A percentile compares a stretch with the other conserved stretches of the same genome.
Evolutionary conservation across 1,284 basidiomycete genomes (phyloP).

Genomic region (Ganoderma sp.): DNA sequence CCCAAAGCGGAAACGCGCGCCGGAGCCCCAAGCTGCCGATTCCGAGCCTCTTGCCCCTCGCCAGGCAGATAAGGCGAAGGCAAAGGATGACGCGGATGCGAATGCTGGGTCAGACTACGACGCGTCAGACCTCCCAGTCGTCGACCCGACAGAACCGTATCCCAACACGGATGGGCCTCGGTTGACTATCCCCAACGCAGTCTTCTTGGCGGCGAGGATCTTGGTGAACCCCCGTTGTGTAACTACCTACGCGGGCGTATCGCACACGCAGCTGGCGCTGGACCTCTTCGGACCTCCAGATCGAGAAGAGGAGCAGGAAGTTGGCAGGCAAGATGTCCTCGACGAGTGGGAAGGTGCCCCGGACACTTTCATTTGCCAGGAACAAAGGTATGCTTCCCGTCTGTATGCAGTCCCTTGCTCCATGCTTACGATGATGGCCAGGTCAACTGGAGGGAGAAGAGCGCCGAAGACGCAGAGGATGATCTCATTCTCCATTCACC

Average conservation of each 20-base stretch:
- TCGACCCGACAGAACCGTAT: slow-evolving; percentile 45
- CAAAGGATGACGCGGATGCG: slow-evolving; percentile 65
- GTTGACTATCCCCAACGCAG: slow-evolving; percentile 84
- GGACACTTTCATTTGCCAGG: slow-evolving; percentile 95
- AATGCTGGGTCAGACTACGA: slow-evolving; percentile 90
- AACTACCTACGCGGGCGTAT: slow-evolving; percentile 95
- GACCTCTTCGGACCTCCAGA: slow-evolving; percentile 84
- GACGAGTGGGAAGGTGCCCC: slow-evolving; percentile 95
- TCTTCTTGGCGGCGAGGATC: slow-evolving; percentile 86
- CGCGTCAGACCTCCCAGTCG: slow-evolving; percentile 61
- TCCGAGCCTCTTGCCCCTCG: slow-evolving; percentile 40
- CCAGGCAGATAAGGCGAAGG: slow-evolving; percentile 35
- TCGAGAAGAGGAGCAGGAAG: slow-evolving; percentile 58
- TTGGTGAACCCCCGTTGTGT: slow-evolving; percentile 94
- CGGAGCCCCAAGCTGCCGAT: slow-evolving; percentile 17
- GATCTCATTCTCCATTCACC: slow-evolving; percentile 85
- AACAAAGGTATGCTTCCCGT: slow-evolving; percentile 67
- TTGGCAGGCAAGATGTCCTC: slow-evolving; percentile 75
- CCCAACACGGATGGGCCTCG: slow-evolving; percentile 34
- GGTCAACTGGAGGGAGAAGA: slow-evolving; percentile 87
- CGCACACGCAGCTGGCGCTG: slow-evolving; percentile 88
- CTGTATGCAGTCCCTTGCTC: slow-evolving; percentile 17
- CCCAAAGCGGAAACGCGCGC: slow-evolving; percentile 34
- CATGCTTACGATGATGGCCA: slow-evolving; percentile 35
- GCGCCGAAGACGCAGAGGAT: slow-evolving; percentile 90